phyloP scores from a whole-genome alignment of 2,329 filamentous ascomycete genomes.

The Mycosphaerella sp. region DNA sequence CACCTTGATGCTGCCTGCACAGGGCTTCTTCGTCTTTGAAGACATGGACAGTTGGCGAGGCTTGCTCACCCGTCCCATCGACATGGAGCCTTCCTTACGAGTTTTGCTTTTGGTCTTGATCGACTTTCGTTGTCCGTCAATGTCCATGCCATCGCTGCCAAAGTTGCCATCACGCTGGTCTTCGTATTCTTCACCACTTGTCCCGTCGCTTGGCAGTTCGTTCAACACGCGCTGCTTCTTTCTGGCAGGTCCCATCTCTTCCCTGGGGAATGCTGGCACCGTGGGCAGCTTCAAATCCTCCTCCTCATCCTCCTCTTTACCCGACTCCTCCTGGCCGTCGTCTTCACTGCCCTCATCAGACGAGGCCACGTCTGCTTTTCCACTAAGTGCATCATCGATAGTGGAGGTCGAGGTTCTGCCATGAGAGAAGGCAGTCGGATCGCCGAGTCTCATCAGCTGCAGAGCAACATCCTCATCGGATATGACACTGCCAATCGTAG shows the following conservation, averaged over 20 bases:
- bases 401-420: constrained; percentile 91
- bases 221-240: constrained; percentile 39
- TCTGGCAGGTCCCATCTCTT: constrained; percentile 28
- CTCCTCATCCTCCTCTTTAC: constrained; percentile 67
- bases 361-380: constrained; percentile 74
- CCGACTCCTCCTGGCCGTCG: constrained; percentile 61
- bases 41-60: constrained; percentile 38
- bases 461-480: constrained; percentile 97
- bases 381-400: constrained; percentile 87
- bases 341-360: constrained; percentile 69
- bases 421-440: constrained; percentile 88
- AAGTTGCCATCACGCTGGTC: constrained; percentile 48
- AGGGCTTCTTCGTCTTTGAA: constrained; percentile 47
- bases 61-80: constrained; percentile 36
- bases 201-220: constrained; percentile 51
- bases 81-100: constrained; percentile 23
- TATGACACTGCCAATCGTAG: constrained; percentile 94
- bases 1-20: constrained; percentile 32
- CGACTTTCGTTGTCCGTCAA: constrained; percentile 34
- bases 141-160: constrained; percentile 50
- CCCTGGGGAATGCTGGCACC: constrained; percentile 25
- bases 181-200: constrained; percentile 56
- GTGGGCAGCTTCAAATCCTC: constrained; percentile 42
- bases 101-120: constrained; percentile 41
- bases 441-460: constrained; percentile 91